Percentiles rank a stretch among this genome's conserved stretches.
phyloP scores from a whole-genome alignment of 108 stramenopile species.

The Phaeodactylum tricornutum region DNA sequence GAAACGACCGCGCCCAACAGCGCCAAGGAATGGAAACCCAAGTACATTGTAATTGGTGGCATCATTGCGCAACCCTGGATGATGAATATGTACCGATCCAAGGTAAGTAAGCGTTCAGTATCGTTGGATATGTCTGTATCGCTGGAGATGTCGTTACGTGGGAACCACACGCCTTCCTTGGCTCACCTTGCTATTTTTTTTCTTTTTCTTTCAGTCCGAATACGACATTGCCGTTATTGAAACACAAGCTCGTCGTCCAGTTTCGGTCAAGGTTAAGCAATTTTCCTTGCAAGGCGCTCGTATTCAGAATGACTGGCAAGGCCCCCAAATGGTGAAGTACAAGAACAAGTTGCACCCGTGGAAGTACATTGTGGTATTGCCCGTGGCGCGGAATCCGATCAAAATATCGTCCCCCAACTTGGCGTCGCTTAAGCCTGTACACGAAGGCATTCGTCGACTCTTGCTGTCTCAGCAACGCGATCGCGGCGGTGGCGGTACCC shows the following conservation, averaged over 20 bases:
- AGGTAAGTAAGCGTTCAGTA: slow-evolving; percentile 33
- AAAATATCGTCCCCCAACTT: slow-evolving; percentile 85
- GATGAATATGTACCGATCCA: slow-evolving; percentile 91
- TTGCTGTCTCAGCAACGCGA: slow-evolving; percentile 71
- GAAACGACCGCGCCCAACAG: slow-evolving; percentile 78
- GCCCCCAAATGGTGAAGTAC: slow-evolving; percentile 89
- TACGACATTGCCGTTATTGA: slow-evolving; percentile 90
- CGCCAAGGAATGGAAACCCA: slow-evolving; percentile 87
- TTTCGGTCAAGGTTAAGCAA: slow-evolving; percentile 87
- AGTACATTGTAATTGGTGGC: slow-evolving; percentile 86
- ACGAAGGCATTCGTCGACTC: slow-evolving; percentile 78
- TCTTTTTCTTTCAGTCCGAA: slow-evolving; percentile 40
- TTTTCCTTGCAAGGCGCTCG: slow-evolving; percentile 83
- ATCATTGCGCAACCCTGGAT: slow-evolving; percentile 91
- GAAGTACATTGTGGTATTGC: slow-evolving; percentile 82
- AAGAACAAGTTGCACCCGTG: slow-evolving; percentile 87
- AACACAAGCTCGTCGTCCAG: slow-evolving; percentile 78
- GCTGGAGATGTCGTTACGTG: neutral
- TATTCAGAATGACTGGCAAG: slow-evolving; percentile 87
- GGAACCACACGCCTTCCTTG: neutral
- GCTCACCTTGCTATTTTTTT: neutral
- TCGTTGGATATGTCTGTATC: neutral
- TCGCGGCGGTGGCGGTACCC: slow-evolving; percentile 31
- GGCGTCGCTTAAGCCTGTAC: slow-evolving; percentile 68
- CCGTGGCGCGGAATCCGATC: slow-evolving; percentile 79